Conservation (phyloP, 23 red algal genomes). For the Gracilaria vermiculophylla region DNA sequence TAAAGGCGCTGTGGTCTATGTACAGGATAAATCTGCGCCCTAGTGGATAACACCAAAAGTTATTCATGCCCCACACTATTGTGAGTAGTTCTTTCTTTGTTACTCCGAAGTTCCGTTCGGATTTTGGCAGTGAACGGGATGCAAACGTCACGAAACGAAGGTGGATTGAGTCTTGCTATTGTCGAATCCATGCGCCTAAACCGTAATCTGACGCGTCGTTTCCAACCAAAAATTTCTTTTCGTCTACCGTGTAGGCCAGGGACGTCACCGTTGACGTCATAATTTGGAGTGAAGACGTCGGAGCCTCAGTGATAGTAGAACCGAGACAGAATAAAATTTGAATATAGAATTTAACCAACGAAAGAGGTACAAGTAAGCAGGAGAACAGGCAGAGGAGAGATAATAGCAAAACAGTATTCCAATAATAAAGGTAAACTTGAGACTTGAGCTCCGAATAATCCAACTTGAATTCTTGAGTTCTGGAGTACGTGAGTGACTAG, state of each 20-base stretch:
- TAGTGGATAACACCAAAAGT: not conserved
- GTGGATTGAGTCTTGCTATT: not conserved
- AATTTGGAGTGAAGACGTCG: no score
- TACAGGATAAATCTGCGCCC: not conserved
- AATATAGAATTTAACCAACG: no score
- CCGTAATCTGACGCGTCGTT: slow-evolving; percentile 4
- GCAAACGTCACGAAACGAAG: not conserved
- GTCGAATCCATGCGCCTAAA: not conserved
- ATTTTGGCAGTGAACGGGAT: not conserved
- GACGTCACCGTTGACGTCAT: no score
- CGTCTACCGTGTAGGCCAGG: not conserved
- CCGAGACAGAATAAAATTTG: no score
- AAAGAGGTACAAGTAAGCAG: no score
- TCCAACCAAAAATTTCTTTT: not conserved
- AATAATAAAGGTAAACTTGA: no score
- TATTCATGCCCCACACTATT: not conserved
- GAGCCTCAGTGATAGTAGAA: no score
- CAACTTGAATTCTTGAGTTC: no score
- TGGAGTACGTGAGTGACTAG: no score
- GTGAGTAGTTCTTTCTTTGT: slow-evolving; percentile 9
- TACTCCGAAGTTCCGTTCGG: not conserved
- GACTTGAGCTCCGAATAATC: no score
- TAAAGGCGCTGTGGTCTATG: not conserved
- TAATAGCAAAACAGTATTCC: no score
- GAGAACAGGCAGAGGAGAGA: no score